Base-by-base conservation (phyloP, 441 rosid genomes). In the Euphorbia corollata region DNA sequence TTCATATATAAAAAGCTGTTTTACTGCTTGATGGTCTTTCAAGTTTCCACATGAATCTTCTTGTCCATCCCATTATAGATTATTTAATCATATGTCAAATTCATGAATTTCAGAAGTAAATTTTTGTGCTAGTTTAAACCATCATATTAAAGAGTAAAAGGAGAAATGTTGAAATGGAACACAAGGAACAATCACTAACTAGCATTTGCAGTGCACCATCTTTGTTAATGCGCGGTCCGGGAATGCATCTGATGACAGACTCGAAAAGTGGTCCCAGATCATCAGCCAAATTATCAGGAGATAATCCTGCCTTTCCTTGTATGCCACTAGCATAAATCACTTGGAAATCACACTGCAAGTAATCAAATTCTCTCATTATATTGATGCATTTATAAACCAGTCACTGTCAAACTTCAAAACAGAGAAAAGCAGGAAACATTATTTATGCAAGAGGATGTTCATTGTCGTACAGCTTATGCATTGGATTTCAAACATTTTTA, bases 191-290 rank as follows among this genome's bases (percentile, higher is more conserved):
- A 79, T 59, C 74, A 89, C 99, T 93, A 63, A 93, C 99, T 84
- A 93, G 97, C 97, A 93, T 83, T 86, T 93, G 99, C 72, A 93
- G 92, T 68, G 95, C 86, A 63, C 99, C 97, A 70, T 91, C 96
- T 84, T 86, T 90, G 34, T 85, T 82, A 71, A 93, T 91, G 59
- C 69, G 78, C 55, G 99, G 99, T 66, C 97, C 99, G 61, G 96
- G 99, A 71, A 93, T 90, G 87, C 97, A 89, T 89, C 99, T 85
- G 76, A 91, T 81, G 57, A 93, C 78, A 47, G 96, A 55, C 78
- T 93, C 97, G 58, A 93, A 93, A 45, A 91, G 87, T 45, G 99
- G 93, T 59, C 97, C 96, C 41, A 93, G 93, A 75, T 91, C 99
- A 18, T 91, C 97, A 30, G 92, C 81, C 83, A 93, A 86, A 74